Percentiles rank a stretch among this genome's conserved stretches.
These are phyloP conservation scores for Ogataea kodamae DNA, from an alignment of 805 yeast species.

Conservation along the genomic window DNA sequence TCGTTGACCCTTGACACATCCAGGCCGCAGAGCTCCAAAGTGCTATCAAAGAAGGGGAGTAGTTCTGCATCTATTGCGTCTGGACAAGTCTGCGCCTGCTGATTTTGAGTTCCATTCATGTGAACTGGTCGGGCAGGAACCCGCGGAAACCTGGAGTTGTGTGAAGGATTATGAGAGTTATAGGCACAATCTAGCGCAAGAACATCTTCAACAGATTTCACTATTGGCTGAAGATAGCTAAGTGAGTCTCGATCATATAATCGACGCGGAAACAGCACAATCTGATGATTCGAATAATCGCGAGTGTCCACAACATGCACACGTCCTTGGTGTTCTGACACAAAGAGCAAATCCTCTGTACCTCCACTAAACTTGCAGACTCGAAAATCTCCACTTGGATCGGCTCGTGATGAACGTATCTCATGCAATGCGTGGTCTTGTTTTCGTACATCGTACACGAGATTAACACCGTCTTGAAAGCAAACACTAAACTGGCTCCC, in stretches of 20 bases:
- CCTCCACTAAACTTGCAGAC: conserved; percentile 55
- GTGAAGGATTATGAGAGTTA: conserved; percentile 1
- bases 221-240: conserved; percentile 26
- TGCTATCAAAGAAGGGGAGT: conserved; percentile 23
- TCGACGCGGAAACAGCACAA: conserved; percentile 57
- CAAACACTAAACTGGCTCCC: conserved; percentile 73
- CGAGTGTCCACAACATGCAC: conserved; percentile 83
- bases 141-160: not conserved
- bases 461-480: conserved; percentile 81
- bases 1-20: conserved; percentile 51
- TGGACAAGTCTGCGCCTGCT: conserved; percentile 1
- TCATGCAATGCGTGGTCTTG: conserved; percentile 48
- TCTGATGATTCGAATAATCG: conserved; percentile 69
- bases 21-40: conserved; percentile 54
- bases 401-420: conserved; percentile 57
- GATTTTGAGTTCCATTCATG: not conserved
- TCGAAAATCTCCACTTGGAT: conserved; percentile 39
- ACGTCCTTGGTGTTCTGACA: conserved; percentile 83
- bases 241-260: conserved; percentile 15
- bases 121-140: not conserved
- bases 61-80: conserved; percentile 2
- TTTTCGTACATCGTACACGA: conserved; percentile 73
- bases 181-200: conserved; percentile 8
- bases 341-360: conserved; percentile 68
- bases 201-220: conserved; percentile 32